These are phyloP conservation scores for Phaeosphaeria sp. DNA, from an alignment of 2,329 filamentous ascomycete genomes.

Conservation along the genomic window DNA sequence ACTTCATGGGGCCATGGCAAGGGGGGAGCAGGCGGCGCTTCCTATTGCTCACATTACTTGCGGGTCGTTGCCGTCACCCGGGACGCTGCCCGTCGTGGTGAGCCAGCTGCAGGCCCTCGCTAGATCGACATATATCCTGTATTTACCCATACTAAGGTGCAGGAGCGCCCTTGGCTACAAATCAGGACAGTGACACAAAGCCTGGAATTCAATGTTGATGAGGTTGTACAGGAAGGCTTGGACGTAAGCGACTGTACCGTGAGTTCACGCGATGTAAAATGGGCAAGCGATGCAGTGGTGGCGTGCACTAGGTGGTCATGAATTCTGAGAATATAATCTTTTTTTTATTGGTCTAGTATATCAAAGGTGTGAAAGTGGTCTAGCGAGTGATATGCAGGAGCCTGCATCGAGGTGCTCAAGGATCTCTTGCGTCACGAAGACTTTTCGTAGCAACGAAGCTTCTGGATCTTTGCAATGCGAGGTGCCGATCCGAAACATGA, in stretches of 20 bases:
- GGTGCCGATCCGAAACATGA: background rate
- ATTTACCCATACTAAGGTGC: conserved; percentile 16
- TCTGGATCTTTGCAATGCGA: background rate
- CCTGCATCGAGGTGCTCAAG: background rate
- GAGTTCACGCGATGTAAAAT: background rate
- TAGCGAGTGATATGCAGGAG: background rate
- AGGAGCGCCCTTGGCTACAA: background rate
- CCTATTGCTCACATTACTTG: conserved; percentile 1
- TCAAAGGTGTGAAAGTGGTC: background rate
- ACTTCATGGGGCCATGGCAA: background rate
- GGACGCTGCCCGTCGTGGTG: background rate
- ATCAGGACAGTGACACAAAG: background rate
- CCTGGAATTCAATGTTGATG: background rate
- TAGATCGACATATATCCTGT: conserved; percentile 12
- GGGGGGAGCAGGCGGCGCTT: conserved; percentile 1
- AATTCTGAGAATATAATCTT: background rate
- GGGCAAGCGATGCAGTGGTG: background rate
- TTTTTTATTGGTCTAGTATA: background rate
- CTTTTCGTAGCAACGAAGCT: background rate
- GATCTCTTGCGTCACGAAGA: background rate
- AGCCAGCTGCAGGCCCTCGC: conserved; percentile 1
- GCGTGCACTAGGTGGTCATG: background rate
- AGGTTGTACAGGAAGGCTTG: background rate
- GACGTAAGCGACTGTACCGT: background rate
- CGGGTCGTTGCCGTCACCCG: background rate